Conservation (phyloP, 1,139 yeast species). For the Candida glucosophila region DNA sequence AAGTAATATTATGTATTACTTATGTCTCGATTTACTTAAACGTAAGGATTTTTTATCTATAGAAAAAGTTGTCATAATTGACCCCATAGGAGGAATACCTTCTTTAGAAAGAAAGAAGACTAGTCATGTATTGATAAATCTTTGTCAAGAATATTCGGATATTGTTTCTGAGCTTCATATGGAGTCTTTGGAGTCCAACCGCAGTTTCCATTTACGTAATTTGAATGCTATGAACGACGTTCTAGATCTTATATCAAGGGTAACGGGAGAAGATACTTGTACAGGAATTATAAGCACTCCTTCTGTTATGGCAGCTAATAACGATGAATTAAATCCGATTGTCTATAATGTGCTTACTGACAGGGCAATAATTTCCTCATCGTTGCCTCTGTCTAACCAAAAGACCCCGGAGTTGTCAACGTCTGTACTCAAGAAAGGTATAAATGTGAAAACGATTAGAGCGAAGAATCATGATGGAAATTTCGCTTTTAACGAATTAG, state of each 20-base stretch:
- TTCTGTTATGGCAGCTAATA: constrained; percentile 31
- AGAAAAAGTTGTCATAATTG: constrained; percentile 76
- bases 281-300: constrained; percentile 40
- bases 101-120: constrained; percentile 73
- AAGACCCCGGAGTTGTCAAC: constrained; percentile 65
- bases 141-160: constrained; percentile 71
- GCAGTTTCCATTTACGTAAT: constrained; percentile 49
- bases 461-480: constrained; percentile 21
- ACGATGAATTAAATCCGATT: constrained; percentile 61
- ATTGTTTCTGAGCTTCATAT: constrained; percentile 54
- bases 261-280: constrained; percentile 28
- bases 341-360: constrained; percentile 86
- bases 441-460: constrained; percentile 48
- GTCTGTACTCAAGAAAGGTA: constrained; percentile 73
- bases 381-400: constrained; percentile 68
- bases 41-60: constrained; percentile 38
- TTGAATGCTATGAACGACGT: constrained; percentile 44
- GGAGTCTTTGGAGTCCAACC: constrained; percentile 34
- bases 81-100: constrained; percentile 84
- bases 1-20: constrained; percentile 21
- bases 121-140: constrained; percentile 81
- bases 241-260: constrained; percentile 23
- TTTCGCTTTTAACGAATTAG: constrained; percentile 36
- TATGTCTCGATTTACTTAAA: constrained; percentile 19
- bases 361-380: constrained; percentile 85